phyloP scores from a whole-genome alignment of 306 rosid genomes.

The Vigna mungo region DNA sequence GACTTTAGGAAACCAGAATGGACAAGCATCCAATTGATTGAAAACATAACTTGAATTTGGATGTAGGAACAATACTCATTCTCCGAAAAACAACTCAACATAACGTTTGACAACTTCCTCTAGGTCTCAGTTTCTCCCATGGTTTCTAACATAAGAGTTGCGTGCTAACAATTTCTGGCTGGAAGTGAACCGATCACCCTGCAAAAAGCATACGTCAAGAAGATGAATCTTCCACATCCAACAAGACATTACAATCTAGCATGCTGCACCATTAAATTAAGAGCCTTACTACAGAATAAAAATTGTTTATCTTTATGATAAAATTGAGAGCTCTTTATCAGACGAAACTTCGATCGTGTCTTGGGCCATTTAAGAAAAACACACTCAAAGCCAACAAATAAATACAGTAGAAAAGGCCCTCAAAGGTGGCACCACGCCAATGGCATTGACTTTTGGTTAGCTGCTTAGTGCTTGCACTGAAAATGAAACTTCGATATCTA shows the following conservation, averaged over 20 bases:
- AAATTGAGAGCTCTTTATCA: constrained; percentile 17
- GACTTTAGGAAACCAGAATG: constrained; percentile 24
- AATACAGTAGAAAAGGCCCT: background rate
- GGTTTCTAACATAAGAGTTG: constrained; percentile 76
- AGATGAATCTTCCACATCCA: constrained; percentile 37
- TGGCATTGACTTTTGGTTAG: constrained; percentile 4
- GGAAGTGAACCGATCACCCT: constrained; percentile 79
- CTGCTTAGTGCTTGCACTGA: background rate
- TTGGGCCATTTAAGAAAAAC: background rate
- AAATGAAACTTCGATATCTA: background rate
- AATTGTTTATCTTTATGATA: constrained; percentile 22
- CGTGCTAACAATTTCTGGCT: constrained; percentile 65
- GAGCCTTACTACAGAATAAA: constrained; percentile 19
- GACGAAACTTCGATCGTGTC: constrained; percentile 3
- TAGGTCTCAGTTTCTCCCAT: constrained; percentile 63
- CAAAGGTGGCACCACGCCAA: background rate
- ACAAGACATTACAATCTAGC: constrained; percentile 12
- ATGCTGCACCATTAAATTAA: constrained; percentile 9
- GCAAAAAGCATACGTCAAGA: constrained; percentile 44
- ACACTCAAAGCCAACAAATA: constrained; percentile 21
- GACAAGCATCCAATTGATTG: constrained; percentile 3
- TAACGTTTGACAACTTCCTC: constrained; percentile 6
- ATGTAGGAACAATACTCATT: constrained; percentile 35
- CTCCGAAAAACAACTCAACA: constrained; percentile 31
- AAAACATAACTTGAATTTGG: constrained; percentile 27